Evolutionary conservation across 1,284 basidiomycete genomes (phyloP), one percentile per base, ranked within the genome.

Genomic region (Apiotrichum brassicae): DNA sequence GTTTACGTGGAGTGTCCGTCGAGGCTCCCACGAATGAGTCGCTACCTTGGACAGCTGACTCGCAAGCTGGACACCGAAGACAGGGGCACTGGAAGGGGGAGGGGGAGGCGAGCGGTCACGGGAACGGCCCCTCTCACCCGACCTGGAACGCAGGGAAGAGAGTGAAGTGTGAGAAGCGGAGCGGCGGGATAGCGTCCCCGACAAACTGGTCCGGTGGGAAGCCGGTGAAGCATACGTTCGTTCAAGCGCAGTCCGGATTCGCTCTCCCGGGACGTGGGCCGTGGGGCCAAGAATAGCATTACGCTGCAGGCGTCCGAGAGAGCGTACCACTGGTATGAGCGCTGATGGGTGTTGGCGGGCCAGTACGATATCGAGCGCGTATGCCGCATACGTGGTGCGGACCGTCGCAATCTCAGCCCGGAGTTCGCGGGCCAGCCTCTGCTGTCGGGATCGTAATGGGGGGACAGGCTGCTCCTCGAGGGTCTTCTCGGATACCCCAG

Each of bases 271-370:
- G 0, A 65, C 60, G 46, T 70, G 67, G 34, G 62, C 65, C 0
- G 62, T 61, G 1, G 63, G 63, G 1, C 63, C 64, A 4, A 72
- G 56, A 14, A 72, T 47, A 3, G 68, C 59, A 44, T 72, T 72
- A 3, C 68, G 61, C 20, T 62, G 57, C 6, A 72, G 46, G 6
- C 60, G 53, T 13, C 49, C 48, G 1, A 72, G 45, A 0, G 54
- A 38, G 24, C 57, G 57, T n/a, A 69, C 48, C 8, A 66, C 25
- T 2, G 56, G 54, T 6, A 46, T 25, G 1, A 70, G 56, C 0
- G 57, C 40, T 1, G 30, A 4, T 1, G 66, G 53, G 23, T 46
- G 18, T 18, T 61, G 48, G 22, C 58, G 39, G 4, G 54, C 26
- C 33, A 54, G 44, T 19, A 55, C 42, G 42, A 64, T 50, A 49